phyloP scores from a whole-genome alignment of 1,284 basidiomycete species.

The Schizophyllum amplum region DNA sequence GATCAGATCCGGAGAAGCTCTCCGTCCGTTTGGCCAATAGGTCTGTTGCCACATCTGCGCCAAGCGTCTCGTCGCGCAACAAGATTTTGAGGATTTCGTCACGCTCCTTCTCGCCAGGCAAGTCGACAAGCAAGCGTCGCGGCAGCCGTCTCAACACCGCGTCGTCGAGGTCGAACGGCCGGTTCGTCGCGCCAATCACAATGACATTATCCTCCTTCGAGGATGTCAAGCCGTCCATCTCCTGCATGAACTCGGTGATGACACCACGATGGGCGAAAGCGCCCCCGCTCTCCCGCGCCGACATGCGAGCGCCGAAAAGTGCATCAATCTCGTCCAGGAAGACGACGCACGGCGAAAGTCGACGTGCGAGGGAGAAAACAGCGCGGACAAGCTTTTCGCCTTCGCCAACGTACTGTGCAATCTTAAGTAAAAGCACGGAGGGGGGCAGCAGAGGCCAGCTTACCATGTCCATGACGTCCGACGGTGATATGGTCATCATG shows the following conservation, averaged over 20 bases:
- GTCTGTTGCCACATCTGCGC: constrained; percentile 57
- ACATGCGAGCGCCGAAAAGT: constrained; percentile 83
- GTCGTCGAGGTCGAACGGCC: constrained; percentile 80
- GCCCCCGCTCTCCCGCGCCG: constrained; percentile 74
- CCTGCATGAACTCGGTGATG: constrained; percentile 96
- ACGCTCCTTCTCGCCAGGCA: constrained; percentile 77
- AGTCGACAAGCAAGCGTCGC: constrained; percentile 74
- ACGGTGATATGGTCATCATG: constrained; percentile 80
- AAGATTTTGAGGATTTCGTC: constrained; percentile 82
- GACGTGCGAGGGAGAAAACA: constrained; percentile 84
- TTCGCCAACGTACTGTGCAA: constrained; percentile 79
- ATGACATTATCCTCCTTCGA: constrained; percentile 79
- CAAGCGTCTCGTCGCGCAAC: constrained; percentile 69
- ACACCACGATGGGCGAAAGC: constrained; percentile 78
- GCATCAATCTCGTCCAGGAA: constrained; percentile 97
- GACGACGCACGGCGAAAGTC: constrained; percentile 86
- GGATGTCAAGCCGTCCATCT: constrained; percentile 91
- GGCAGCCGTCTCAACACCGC: constrained; percentile 81
- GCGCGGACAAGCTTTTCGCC: constrained; percentile 92
- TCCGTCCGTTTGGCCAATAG: constrained; percentile 69
- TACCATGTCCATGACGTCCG: constrained; percentile 87
- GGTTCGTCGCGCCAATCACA: constrained; percentile 92
- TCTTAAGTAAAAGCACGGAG: constrained; percentile 10
- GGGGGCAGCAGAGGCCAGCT: constrained; percentile 10
- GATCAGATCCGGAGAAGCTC: constrained; percentile 86